Evolutionary conservation across 2,329 filamentous ascomycete species (phyloP), one percentile per base, ranked within the genome.

Genomic region (Trichoderma citrinoviride): DNA sequence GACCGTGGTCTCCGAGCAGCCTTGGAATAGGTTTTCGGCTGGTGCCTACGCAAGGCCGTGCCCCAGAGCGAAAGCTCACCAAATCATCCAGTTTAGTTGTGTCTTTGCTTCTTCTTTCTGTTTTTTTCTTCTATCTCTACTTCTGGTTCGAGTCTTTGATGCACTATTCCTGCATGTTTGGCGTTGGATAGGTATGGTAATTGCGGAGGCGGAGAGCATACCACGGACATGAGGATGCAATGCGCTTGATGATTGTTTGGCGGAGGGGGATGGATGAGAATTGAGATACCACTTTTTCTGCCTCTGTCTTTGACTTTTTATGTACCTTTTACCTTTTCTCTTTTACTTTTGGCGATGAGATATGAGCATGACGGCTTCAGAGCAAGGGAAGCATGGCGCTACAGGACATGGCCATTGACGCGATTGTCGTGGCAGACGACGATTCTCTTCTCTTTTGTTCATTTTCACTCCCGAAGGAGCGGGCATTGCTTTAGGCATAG

Each of bases 151-250:
- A 54, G 58, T 53, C 25, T 62, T 52, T 60, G 27, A 62, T 62
- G 10, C 44, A 46, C 25, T 25, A 54, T 55, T 62, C 21, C 41
- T 52, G 47, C 47, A 56, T 40, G 53, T 61, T 67, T 63, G 72
- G 70, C 70, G 72, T 74, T 73, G 68, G 68, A 69, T 68, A 69
- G 70, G 60, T 61, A 54, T 54, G 44, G 14, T 54, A 43, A 63
- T 55, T 14, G 61, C 6, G 41, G 43, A 56, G 52, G 52, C n/a
- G 3, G 37, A 33, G 27, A 56, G 21, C 61, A 63, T 56, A 63
- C 61, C 52, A 2, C 7, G n/a, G 43, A 21, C 19, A 37, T 23
- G n/a, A 53, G 3, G 19, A 50, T 3, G 12, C 12, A 12, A 21
- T 3, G 56, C 12, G 47, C 33, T 25, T 46, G 62, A 37, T 53